These are phyloP conservation scores for Cutaneotrichosporon cutaneum DNA, from an alignment of 1,284 basidiomycete species.

Conservation along the genomic window DNA sequence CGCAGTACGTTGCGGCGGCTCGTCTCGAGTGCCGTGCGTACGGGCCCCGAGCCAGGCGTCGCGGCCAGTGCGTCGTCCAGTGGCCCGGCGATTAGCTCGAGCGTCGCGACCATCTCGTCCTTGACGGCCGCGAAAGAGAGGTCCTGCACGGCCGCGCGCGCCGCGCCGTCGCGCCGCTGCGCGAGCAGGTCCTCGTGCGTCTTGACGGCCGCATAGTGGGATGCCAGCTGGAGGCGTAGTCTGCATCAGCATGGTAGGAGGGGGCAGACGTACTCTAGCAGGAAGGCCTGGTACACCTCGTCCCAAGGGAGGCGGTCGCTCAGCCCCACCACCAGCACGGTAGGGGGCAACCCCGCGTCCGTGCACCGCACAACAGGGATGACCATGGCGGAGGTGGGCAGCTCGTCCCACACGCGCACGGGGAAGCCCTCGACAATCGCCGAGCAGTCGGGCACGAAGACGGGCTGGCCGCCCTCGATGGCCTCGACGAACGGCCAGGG, in stretches of 20 bases:
- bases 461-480: conserved; percentile 31
- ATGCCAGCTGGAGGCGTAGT: neutral
- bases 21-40: conserved; percentile 45
- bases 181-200: neutral
- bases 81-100: conserved; percentile 50
- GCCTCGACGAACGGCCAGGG: conserved; percentile 48
- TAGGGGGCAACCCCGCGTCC: conserved; percentile 40
- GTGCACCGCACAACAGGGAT: conserved; percentile 50
- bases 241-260: neutral
- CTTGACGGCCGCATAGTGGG: neutral
- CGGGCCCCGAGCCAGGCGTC: conserved; percentile 31
- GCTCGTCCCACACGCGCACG: conserved; percentile 48
- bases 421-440: conserved; percentile 40
- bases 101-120: conserved; percentile 52
- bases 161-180: neutral
- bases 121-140: conserved; percentile 47
- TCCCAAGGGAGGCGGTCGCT: conserved; percentile 48
- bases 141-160: conserved; percentile 22
- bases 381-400: conserved; percentile 49
- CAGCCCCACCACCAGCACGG: conserved; percentile 52
- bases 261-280: conserved; percentile 21
- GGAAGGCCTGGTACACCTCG: conserved; percentile 48
- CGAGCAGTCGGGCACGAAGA: conserved; percentile 48
- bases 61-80: conserved; percentile 42
- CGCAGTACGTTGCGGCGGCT: conserved; percentile 45